phyloP scores from a whole-genome alignment of 2,329 filamentous ascomycete species.

The Beauveria varroae region DNA sequence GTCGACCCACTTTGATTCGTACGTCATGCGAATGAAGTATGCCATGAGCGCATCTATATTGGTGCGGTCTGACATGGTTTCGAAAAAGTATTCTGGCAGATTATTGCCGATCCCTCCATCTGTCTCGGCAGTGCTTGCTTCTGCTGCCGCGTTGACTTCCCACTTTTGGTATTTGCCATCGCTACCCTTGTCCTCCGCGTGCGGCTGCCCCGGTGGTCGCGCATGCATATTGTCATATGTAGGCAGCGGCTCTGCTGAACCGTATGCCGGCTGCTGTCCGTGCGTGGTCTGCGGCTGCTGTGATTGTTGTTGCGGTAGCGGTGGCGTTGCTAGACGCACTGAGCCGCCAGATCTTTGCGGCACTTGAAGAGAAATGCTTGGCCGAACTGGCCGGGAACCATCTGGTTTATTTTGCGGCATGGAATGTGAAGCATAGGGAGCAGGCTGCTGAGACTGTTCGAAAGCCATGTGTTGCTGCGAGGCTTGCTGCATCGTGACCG shows the following conservation, averaged over 20 bases:
- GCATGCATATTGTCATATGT: slow-evolving; percentile 10
- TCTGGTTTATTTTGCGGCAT: neutral
- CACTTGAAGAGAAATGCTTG: slow-evolving; percentile 33
- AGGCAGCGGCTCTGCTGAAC: neutral
- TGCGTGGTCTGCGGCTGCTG: neutral
- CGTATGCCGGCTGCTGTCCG: neutral
- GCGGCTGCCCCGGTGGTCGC: neutral
- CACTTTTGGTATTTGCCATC: neutral
- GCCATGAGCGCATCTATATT: slow-evolving; percentile 51
- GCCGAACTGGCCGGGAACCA: slow-evolving; percentile 22
- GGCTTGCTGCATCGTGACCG: slow-evolving; percentile 41
- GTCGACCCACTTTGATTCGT: slow-evolving; percentile 46
- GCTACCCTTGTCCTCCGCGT: neutral
- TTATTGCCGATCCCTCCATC: neutral
- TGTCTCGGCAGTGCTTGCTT: neutral
- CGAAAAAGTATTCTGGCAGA: slow-evolving; percentile 26
- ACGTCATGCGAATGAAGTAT: slow-evolving; percentile 44
- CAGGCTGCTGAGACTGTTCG: neutral
- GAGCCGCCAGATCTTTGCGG: slow-evolving; percentile 49
- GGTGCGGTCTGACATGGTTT: slow-evolving; percentile 37
- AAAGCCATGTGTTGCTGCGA: neutral
- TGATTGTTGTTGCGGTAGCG: slow-evolving; percentile 25
- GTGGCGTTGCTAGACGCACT: slow-evolving; percentile 55
- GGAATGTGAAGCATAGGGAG: neutral
- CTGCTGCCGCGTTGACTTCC: neutral